Evolutionary conservation across 2,329 filamentous ascomycete species (phyloP), one percentile per base, ranked within the genome.

Genomic region (Fusarium vanettenii): DNA sequence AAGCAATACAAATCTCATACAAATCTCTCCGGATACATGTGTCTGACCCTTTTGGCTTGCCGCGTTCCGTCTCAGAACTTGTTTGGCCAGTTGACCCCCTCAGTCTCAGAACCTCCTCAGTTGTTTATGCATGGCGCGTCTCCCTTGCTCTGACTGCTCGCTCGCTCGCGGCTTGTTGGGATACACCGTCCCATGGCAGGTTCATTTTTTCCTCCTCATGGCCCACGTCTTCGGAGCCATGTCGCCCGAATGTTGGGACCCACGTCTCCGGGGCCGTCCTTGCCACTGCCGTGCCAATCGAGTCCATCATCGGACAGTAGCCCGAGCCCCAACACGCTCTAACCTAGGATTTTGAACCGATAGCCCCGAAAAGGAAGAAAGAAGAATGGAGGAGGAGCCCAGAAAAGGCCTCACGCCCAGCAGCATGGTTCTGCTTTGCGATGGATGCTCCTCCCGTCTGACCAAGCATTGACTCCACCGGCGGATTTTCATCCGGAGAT

Each of bases 271-370:
- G 60, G 55, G 57, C 73, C 68, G 76, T 72, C 68, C 72, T 57
- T 69, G 70, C 76, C 73, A 79, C 77, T 79, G 71, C 77, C 77
- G 77, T 79, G 67, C 77, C 77, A 79, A 79, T 79, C 68, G 77
- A 78, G 56, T 72, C 73, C 69, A 72, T 66, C 57, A 73, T 79
- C 77, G 77, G 77, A 79, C 76, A 79, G 77, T 72, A 79, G 70
- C 71, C 77, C 77, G 77, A 79, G 64, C 67, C 75, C 77, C 76
- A 79, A 78, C 74, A 41, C 64, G 71, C 73, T 60, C 66, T 75
- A 75, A 69, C 69, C 67, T 72, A 65, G 56, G 48, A 76, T 65
- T 66, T 61, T 64, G 70, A 70, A 75, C 76, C 76, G 76, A 78
- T 64, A 63, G 48, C 65, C 56, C 76, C 74, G 57, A 65, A 71